Conservation (phyloP, 176 grass and related monocot species). For the Oryza punctata region DNA sequence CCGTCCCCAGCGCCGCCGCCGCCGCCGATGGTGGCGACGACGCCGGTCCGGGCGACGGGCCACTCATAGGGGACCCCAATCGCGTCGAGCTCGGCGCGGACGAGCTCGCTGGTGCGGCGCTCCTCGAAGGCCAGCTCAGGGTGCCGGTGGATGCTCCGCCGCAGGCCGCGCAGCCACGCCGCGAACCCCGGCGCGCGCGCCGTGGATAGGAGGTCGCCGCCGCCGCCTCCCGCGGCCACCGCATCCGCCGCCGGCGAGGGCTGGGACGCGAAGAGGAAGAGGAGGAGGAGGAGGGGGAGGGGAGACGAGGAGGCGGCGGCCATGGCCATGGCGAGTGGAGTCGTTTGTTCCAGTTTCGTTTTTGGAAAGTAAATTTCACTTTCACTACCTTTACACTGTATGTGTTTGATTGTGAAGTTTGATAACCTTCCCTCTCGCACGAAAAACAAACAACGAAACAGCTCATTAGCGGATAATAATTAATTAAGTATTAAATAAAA, state of each 20-base stretch:
- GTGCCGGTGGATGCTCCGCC: slow-evolving; percentile 59
- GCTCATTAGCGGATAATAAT: too few species aligned
- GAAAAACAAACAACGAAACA: too few species aligned
- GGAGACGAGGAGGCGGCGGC: background rate
- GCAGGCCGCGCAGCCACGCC: slow-evolving; percentile 45
- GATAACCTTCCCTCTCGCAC: too few species aligned
- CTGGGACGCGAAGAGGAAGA: background rate
- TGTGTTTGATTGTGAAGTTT: too few species aligned
- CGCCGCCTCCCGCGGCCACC: background rate
- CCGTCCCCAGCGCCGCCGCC: slow-evolving; percentile 17
- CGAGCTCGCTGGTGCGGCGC: slow-evolving; percentile 56
- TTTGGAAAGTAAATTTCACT: too few species aligned
- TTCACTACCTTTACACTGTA: too few species aligned
- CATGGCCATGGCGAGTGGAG: background rate
- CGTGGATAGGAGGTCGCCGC: slow-evolving; percentile 22
- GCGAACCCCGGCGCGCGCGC: slow-evolving; percentile 42
- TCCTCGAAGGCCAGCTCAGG: slow-evolving; percentile 71
- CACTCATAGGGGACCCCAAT: slow-evolving; percentile 53
- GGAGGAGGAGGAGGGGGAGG: background rate
- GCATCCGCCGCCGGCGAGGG: background rate
- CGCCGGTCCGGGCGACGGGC: slow-evolving; percentile 60
- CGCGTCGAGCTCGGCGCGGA: slow-evolving; percentile 58
- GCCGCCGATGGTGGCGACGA: slow-evolving; percentile 50
- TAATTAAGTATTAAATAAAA: too few species aligned
- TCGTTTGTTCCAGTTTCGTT: too few species aligned